These are phyloP conservation scores for Fraxinus greggii DNA, from an alignment of 305 asterid species.

Conservation along the genomic window DNA sequence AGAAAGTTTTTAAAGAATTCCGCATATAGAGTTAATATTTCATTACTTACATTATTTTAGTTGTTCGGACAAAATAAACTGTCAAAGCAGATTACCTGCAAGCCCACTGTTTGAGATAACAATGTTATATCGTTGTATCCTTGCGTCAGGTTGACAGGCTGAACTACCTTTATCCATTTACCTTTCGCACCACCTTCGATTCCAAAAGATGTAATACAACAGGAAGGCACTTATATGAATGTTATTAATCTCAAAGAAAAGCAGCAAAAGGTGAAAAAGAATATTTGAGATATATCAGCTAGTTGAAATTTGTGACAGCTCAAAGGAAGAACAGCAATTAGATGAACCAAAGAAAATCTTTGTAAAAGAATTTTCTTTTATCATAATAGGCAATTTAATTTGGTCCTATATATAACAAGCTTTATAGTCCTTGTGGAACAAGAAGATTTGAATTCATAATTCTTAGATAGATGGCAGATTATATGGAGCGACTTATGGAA, in stretches of 20 bases:
- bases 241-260: constrained; percentile 16
- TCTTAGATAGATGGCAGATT: neutral
- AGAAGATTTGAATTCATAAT: neutral
- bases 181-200: constrained; percentile 74
- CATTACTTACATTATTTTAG: constrained; percentile 18
- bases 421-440: neutral
- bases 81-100: constrained; percentile 61
- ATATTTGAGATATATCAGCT: neutral
- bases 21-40: neutral
- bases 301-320: neutral
- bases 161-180: constrained; percentile 72
- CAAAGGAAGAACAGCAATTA: neutral
- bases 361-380: neutral
- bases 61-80: constrained; percentile 13
- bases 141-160: constrained; percentile 60
- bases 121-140: constrained; percentile 74
- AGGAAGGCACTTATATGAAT: constrained; percentile 11
- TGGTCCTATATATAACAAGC: neutral
- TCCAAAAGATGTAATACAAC: constrained; percentile 24
- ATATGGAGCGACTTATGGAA: neutral
- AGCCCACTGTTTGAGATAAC: constrained; percentile 80
- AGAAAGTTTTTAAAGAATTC: neutral
- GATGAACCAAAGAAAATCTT: neutral
- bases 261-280: constrained; percentile 13
- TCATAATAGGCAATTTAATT: neutral